Evolutionary conservation across 2,329 filamentous ascomycete species (phyloP).

Genomic region (Exophiala sp.): DNA sequence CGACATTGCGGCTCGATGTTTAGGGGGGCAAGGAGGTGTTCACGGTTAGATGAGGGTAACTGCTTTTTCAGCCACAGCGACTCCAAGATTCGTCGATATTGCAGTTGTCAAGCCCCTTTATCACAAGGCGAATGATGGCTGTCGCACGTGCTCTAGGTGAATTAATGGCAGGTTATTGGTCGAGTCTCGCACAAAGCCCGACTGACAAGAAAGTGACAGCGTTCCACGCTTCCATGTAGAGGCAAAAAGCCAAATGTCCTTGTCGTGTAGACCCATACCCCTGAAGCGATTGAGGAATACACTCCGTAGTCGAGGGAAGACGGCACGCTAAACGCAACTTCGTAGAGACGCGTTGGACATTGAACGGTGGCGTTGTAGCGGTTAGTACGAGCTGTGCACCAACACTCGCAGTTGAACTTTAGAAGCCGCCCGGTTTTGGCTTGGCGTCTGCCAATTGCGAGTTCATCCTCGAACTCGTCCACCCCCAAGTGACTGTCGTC

Average conservation of each 20-base stretch:
- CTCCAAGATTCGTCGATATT: neutral
- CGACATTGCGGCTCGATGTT: conserved; percentile 11
- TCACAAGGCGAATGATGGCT: neutral
- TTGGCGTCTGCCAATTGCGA: conserved; percentile 12
- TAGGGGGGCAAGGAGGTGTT: neutral
- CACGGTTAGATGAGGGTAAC: too few species aligned
- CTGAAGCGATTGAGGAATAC: too few species aligned
- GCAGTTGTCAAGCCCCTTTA: neutral
- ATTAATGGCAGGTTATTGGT: neutral
- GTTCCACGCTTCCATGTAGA: neutral
- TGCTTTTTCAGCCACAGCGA: too few species aligned
- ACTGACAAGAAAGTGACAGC: neutral
- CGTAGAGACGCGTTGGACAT: neutral
- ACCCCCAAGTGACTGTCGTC: conserved; percentile 12
- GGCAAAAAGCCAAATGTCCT: too few species aligned
- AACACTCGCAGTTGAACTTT: neutral
- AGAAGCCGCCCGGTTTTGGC: neutral
- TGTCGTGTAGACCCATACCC: too few species aligned
- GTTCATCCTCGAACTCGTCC: conserved; percentile 20
- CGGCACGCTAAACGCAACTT: neutral
- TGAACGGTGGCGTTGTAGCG: too few species aligned
- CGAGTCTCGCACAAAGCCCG: neutral
- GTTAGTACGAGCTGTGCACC: neutral
- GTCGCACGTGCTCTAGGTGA: conserved; percentile 1
- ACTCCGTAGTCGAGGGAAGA: neutral